Base-by-base conservation (phyloP, 306 rosid species). In the Prosopis cineraria region DNA sequence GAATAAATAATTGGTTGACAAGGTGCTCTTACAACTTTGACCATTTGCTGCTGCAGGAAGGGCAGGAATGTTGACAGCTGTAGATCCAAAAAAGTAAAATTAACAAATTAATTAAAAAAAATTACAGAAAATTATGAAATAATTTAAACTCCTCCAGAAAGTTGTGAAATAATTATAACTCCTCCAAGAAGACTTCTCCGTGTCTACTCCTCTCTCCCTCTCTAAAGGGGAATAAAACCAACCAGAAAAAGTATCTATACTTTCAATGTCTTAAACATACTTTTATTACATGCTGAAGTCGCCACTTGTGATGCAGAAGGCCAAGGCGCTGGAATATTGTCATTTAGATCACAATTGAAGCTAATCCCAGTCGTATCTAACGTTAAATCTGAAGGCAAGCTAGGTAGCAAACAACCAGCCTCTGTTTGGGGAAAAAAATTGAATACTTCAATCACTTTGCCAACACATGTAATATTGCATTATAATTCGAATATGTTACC, bases 321-420 rank as follows among this genome's bases (percentile, higher is more conserved):
- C 99, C 99, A 95, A 29, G 93, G 98, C 79, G 99, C 99, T 27
- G 97, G 93, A 85, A 95, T 91, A 86, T 95, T 93, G 87, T 95
- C 99, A 73, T 95, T 95, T 58, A 95, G 84, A 86, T 95, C 99
- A 80, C 98, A 95, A 72, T 91, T 87, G 82, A 95, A 93, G 87
- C 96, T 93, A 75, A 95, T 84, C 68, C 98, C 99, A 3, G 87
- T 82, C 14, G 58, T 77, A 81, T 95, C 99, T 76, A 95, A 86
- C 65, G 93, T 84, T 68, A 98, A 97, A 82, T 95, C 96, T 3
- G 98, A 95, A 44, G 99, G 99, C 91, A 90, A 85, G 78, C 99
- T 91, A 12, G 98, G 97, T 77, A 93, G 84, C 72, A 95, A 94
- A 81, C 99, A 95, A 68, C 99, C 99, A 47, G 85, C 88, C 83